These are phyloP conservation scores for Odontarrhena argentea DNA, from an alignment of 345 rosid genomes.

Conservation along the genomic window DNA sequence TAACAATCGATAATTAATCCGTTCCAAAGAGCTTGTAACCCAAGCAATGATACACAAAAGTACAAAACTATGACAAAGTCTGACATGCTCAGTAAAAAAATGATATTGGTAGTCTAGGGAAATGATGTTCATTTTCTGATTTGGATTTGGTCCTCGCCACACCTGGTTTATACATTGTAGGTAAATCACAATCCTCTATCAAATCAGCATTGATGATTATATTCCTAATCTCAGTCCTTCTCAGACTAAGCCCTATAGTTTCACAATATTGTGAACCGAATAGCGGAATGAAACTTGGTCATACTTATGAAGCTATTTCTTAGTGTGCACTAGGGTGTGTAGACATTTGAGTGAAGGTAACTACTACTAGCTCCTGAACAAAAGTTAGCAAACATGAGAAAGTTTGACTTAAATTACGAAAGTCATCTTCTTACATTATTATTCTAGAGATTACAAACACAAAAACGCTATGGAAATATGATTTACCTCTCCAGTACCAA, in stretches of 20 bases:
- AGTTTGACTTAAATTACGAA: conserved; percentile 3
- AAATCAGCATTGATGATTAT: background rate
- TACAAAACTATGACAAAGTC: background rate
- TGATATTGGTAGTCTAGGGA: background rate
- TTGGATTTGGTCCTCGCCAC: too few species aligned
- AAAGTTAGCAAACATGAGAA: conserved; percentile 3
- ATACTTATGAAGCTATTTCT: background rate
- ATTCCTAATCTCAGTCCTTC: background rate
- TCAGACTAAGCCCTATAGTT: background rate
- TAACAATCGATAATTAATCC: background rate
- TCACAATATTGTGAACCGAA: background rate
- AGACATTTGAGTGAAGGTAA: background rate
- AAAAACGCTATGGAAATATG: background rate
- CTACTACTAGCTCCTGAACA: background rate
- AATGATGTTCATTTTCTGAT: background rate
- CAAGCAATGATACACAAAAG: background rate
- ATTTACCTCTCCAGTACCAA: conserved; percentile 84
- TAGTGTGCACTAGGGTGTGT: background rate
- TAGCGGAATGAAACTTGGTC: background rate
- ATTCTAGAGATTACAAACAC: conserved; percentile 5
- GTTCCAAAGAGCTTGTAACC: background rate
- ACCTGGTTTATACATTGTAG: too few species aligned
- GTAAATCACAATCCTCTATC: background rate
- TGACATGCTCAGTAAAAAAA: background rate
- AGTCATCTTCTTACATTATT: background rate